Base-by-base conservation (phyloP, 2,329 filamentous ascomycete species). In the Aspergillus hiratsukae region DNA sequence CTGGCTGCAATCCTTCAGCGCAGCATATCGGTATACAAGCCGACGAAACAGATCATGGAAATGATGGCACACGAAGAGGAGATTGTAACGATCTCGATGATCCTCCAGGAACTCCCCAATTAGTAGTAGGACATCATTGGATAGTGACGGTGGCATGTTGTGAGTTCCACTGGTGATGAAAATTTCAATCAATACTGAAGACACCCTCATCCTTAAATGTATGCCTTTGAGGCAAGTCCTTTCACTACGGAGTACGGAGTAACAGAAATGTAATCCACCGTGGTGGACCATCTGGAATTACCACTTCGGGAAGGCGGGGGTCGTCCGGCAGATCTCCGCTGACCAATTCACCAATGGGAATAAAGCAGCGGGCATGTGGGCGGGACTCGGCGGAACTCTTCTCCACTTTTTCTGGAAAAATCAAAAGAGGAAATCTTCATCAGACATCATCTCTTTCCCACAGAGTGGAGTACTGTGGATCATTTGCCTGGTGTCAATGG, bases 61-160 rank as follows among this genome's bases (percentile, higher is more conserved):
- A 17, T 60, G 64, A 17, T 37, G 61, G 19, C 59, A 69, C 9
- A 66, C 63, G 43, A 68, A 65, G 11, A 67, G 48, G 10, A 69
- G 61, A 28, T 65, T 67, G 49, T 64, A 65, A 19, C 68, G 61
- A 21, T 70, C 67, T 46, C 45, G 21, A 21, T 62, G 63, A n/a
- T 59, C 51, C 40, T 70, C 60, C 25, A 69, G 46, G 3, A 60
- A 62, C 40, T 70, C 67, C 48, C 67, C 68, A 25, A 69, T 53
- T 28, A 69, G 52, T n/a, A 66, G 57, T 21, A 70, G 59, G 48
- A 73, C 61, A 54, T 71, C 69, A 59, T 67, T 67, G 23, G 71
- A 58, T 25, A 66, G 51, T 19, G 45, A 31, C 40, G 60, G 63
- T 8, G 63, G 58, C 64, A 69, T 69, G 10, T 52, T 61, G 37